phyloP scores from a whole-genome alignment of 345 rosid species.

The Ceriops tagal region DNA sequence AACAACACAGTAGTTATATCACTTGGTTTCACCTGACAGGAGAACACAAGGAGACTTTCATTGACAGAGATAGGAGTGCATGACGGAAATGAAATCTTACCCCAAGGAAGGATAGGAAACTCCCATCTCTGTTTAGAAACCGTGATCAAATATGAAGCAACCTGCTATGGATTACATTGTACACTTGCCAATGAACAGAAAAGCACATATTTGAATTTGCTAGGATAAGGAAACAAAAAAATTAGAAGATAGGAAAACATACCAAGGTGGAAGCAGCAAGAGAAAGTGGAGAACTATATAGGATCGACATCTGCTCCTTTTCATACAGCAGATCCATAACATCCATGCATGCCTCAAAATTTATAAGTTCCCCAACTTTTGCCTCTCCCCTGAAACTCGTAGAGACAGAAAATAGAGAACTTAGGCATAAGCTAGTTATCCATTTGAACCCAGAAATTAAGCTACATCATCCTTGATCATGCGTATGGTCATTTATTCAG shows the following conservation, averaged over 20 bases:
- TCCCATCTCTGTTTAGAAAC: slow-evolving; percentile 67
- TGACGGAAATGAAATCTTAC: slow-evolving; percentile 39
- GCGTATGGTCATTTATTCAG: background rate
- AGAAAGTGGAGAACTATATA: slow-evolving; percentile 46
- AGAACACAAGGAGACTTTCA: too few species aligned
- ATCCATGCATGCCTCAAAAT: slow-evolving; percentile 74
- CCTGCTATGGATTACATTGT: slow-evolving; percentile 38
- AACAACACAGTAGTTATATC: too few species aligned
- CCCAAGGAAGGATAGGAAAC: slow-evolving; percentile 79
- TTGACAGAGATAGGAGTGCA: background rate
- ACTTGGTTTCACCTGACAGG: too few species aligned
- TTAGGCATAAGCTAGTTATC: background rate
- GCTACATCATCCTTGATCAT: background rate
- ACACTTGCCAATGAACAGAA: slow-evolving; percentile 12
- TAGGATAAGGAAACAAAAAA: background rate
- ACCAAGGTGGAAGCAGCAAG: slow-evolving; percentile 79
- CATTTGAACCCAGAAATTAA: background rate
- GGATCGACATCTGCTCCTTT: slow-evolving; percentile 52
- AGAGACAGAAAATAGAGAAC: background rate
- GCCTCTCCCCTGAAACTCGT: slow-evolving; percentile 53
- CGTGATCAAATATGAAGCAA: slow-evolving; percentile 62
- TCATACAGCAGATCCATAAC: slow-evolving; percentile 88
- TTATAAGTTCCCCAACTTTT: slow-evolving; percentile 58
- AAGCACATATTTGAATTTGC: background rate
- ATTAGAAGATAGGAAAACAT: slow-evolving; percentile 17